Conservation (phyloP, 2,329 filamentous ascomycete genomes). For the Claviceps africana region DNA sequence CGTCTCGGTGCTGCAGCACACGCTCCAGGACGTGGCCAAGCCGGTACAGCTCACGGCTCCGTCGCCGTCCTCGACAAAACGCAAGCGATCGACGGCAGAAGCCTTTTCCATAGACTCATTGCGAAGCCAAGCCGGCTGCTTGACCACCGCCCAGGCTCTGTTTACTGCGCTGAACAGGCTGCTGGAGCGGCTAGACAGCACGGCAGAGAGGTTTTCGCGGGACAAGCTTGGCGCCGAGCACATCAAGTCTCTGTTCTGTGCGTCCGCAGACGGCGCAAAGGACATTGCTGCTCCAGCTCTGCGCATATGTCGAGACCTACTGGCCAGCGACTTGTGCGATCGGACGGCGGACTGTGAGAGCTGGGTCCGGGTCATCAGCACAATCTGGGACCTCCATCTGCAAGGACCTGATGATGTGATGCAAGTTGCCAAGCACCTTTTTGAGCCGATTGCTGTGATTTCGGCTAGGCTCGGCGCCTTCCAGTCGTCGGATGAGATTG, state of each 20-base stretch:
- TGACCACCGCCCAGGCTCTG: slow-evolving; percentile 33
- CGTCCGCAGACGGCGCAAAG: slow-evolving; percentile 32
- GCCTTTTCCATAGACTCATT: slow-evolving; percentile 27
- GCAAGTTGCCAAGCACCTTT: slow-evolving; percentile 35
- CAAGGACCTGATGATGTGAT: slow-evolving; percentile 31
- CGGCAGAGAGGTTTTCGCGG: slow-evolving; percentile 21
- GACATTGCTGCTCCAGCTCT: slow-evolving; percentile 32
- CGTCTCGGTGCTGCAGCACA: slow-evolving; percentile 48
- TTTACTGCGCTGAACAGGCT: slow-evolving; percentile 33
- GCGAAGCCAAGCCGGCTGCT: slow-evolving; percentile 24
- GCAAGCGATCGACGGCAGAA: slow-evolving; percentile 28
- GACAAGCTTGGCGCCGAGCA: slow-evolving; percentile 42
- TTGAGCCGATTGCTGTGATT: slow-evolving; percentile 22
- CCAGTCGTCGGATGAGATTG: slow-evolving; percentile 7
- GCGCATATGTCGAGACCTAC: slow-evolving; percentile 26
- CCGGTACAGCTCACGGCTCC: slow-evolving; percentile 14
- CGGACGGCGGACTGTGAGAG: slow-evolving; percentile 23
- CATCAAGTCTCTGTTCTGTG: slow-evolving; percentile 41
- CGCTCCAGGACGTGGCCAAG: slow-evolving; percentile 43
- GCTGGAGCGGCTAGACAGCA: slow-evolving; percentile 28
- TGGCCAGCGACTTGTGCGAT: slow-evolving; percentile 19
- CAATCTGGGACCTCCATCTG: slow-evolving; percentile 41
- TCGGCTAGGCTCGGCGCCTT: slow-evolving; percentile 26
- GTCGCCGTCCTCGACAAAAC: slow-evolving; percentile 26
- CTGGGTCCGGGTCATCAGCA: slow-evolving; percentile 33